phyloP scores from a whole-genome alignment of 2,329 filamentous ascomycete species.

The Penicillium griseofulvum region DNA sequence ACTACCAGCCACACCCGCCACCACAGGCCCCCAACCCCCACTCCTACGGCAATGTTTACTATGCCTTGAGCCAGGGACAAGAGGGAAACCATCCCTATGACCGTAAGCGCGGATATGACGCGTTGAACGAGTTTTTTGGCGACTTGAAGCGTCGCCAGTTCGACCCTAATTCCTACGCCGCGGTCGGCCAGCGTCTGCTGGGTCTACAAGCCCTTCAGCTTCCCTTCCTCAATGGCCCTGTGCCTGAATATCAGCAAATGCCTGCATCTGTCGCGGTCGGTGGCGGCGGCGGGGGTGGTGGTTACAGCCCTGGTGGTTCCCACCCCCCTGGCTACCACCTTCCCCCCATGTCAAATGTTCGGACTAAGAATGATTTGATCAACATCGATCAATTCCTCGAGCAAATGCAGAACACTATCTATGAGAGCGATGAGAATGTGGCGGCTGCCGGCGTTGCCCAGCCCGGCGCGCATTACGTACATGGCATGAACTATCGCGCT shows the following conservation, averaged over 20 bases:
- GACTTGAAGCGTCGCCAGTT: constrained; percentile 89
- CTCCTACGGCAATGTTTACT: constrained; percentile 74
- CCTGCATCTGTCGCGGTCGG: constrained; percentile 57
- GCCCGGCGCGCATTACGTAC: constrained; percentile 66
- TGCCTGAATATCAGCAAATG: constrained; percentile 54
- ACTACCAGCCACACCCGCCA: constrained; percentile 55
- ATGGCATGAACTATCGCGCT: constrained; percentile 52
- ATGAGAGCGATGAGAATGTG: constrained; percentile 83
- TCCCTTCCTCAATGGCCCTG: constrained; percentile 57
- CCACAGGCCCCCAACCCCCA: constrained; percentile 51
- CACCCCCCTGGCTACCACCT: constrained; percentile 79
- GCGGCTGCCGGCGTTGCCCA: constrained; percentile 76
- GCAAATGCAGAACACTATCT: constrained; percentile 93
- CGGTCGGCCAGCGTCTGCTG: constrained; percentile 84
- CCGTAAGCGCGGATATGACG: constrained; percentile 81
- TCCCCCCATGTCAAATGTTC: constrained; percentile 79
- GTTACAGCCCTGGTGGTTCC: constrained; percentile 56
- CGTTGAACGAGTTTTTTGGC: constrained; percentile 90
- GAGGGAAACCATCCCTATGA: constrained; percentile 64
- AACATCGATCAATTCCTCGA: constrained; percentile 94
- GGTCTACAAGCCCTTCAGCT: constrained; percentile 70
- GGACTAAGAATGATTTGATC: constrained; percentile 89
- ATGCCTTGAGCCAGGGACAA: constrained; percentile 65
- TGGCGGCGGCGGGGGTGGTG: constrained; percentile 45
- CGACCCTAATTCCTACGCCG: constrained; percentile 82